Percentiles rank a stretch among this genome's conserved stretches.
Conservation (phyloP, 371 early-diverging fungal genomes). For the Mortierella sp. region DNA sequence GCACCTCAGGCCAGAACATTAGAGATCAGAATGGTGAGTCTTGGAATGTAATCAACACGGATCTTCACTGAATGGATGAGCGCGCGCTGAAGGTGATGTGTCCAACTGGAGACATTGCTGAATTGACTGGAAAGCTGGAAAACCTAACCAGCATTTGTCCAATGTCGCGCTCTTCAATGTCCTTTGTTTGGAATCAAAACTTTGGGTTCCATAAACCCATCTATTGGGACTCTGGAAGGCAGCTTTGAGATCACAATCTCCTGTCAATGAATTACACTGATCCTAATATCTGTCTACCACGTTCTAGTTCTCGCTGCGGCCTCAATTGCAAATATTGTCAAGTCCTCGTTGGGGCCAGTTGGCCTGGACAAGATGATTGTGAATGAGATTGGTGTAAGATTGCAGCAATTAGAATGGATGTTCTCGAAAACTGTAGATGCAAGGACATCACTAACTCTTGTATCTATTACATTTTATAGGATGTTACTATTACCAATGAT, state of each 20-base stretch:
- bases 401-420: background rate
- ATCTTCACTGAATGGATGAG: background rate
- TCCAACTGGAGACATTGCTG: background rate
- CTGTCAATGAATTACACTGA: background rate
- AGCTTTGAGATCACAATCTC: background rate
- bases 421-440: background rate
- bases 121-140: background rate
- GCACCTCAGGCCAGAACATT: constrained; percentile 95
- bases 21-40: constrained; percentile 93
- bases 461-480: constrained; percentile 62
- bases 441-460: background rate
- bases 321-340: constrained; percentile 98
- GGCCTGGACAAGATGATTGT: constrained; percentile 99
- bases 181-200: background rate
- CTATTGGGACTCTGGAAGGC: background rate
- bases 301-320: constrained; percentile 72
- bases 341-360: constrained; percentile 99
- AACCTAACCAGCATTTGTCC: background rate
- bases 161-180: background rate
- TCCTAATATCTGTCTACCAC: background rate
- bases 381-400: constrained; percentile 97
- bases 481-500: constrained; percentile 99
- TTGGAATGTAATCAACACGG: background rate
- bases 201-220: background rate
- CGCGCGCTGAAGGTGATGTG: background rate